Conservation (phyloP, 140 eudicot genomes). For the Cichorium intybus region DNA sequence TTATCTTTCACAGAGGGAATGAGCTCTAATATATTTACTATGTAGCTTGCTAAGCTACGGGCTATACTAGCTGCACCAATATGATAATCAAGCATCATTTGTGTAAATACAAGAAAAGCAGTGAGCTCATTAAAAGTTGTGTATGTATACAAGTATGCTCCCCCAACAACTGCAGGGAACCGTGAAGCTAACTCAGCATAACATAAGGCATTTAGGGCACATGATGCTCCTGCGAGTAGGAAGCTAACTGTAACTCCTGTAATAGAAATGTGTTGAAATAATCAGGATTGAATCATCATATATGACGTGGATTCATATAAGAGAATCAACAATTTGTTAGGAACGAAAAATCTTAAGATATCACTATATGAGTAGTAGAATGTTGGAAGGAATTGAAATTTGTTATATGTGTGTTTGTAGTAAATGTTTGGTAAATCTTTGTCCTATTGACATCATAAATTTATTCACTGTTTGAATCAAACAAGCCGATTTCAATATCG, state of each 20-base stretch:
- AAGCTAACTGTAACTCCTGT: conserved; percentile 96
- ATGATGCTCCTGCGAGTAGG: conserved; percentile 89
- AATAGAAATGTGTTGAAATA: conserved; percentile 8
- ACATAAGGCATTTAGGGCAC: conserved; percentile 92
- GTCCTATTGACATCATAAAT: neutral
- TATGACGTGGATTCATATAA: neutral
- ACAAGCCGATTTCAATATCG: neutral
- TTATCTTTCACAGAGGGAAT: conserved; percentile 66
- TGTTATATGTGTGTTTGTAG: no score
- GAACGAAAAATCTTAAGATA: no score
- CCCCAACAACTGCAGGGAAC: conserved; percentile 98
- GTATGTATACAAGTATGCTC: conserved; percentile 90
- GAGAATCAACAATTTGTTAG: neutral
- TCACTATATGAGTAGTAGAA: no score
- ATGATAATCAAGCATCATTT: conserved; percentile 98
- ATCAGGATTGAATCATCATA: conserved; percentile 3
- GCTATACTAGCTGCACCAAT: conserved; percentile 99
- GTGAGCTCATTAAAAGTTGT: conserved; percentile 98
- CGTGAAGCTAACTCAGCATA: conserved; percentile 96
- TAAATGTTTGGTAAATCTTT: no score
- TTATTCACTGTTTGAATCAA: neutral
- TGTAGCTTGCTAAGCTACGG: conserved; percentile 87
- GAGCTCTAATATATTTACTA: conserved; percentile 70
- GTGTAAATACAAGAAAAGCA: conserved; percentile 95
- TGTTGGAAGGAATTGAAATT: no score